Percentiles rank a stretch among this genome's conserved stretches.
phyloP scores from a whole-genome alignment of 2,329 filamentous ascomycete genomes.

The Fusarium musae region DNA sequence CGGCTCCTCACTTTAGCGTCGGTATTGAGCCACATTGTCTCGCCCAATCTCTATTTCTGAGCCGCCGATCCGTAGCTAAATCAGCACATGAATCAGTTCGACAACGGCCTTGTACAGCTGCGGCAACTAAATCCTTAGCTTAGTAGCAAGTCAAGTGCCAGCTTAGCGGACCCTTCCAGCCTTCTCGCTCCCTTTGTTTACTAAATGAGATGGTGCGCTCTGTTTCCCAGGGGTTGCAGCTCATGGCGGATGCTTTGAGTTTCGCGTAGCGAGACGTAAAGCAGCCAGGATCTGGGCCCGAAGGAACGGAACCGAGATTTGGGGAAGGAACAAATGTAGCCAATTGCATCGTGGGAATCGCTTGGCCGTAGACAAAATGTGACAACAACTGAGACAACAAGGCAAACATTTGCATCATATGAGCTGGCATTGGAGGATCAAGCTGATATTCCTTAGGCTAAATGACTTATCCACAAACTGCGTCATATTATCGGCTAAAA shows the following conservation, averaged over 20 bases:
- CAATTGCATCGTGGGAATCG: not conserved
- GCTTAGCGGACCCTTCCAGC: not conserved
- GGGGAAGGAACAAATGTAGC: not conserved
- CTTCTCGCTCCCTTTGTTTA: not conserved
- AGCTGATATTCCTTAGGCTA: not conserved
- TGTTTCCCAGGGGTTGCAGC: not conserved
- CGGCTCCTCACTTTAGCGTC: conserved; percentile 17
- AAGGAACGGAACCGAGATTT: conserved; percentile 19
- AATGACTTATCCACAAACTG: not conserved
- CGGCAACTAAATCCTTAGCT: not conserved
- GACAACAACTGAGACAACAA: not conserved
- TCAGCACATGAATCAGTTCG: not conserved
- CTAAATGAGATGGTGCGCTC: not conserved
- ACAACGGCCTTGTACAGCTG: not conserved
- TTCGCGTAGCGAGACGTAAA: not conserved
- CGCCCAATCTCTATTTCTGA: not conserved
- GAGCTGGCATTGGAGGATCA: not conserved
- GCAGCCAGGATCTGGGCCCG: conserved; percentile 12
- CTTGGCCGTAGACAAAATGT: not conserved
- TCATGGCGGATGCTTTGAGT: not conserved
- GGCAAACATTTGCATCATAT: not conserved
- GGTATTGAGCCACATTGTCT: conserved; percentile 12
- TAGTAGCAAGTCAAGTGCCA: not conserved
- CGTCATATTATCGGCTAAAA: not conserved
- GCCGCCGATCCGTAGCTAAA: not conserved